A percentile compares a stretch with the other conserved stretches of the same genome.
phyloP scores from a whole-genome alignment of 192 early-diverging fungal species.

The Diversispora epigaea region DNA sequence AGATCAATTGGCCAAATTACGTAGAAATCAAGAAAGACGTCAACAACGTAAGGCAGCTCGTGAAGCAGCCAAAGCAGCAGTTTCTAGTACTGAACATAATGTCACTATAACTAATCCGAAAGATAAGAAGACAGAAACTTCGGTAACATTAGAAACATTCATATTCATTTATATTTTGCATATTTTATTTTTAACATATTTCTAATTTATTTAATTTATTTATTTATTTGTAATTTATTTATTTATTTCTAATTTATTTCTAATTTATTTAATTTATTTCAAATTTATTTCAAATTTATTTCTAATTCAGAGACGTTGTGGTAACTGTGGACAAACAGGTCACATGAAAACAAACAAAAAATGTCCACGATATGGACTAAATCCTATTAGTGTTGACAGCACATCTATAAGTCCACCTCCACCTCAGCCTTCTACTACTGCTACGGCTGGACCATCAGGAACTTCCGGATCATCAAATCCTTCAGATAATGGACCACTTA shows the following conservation, averaged over 20 bases:
- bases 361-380: conserved; percentile 63
- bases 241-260: no score
- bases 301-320: conserved; percentile 61
- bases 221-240: no score
- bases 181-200: no score
- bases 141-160: conserved; percentile 41
- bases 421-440: no score
- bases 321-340: conserved; percentile 78
- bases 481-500: no score
- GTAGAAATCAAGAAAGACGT: conserved; percentile 64
- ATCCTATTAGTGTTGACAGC: background rate
- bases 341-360: conserved; percentile 88
- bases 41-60: conserved; percentile 51
- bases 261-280: no score
- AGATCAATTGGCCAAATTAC: conserved; percentile 61
- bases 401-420: no score
- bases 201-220: no score
- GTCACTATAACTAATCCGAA: conserved; percentile 16
- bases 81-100: conserved; percentile 38
- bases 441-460: conserved; percentile 32
- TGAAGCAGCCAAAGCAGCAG: conserved; percentile 46
- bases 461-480: conserved; percentile 31
- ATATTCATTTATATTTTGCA: no score
- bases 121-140: conserved; percentile 65
- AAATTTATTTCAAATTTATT: background rate